Base-by-base conservation (phyloP, 805 yeast species). In the Lachancea cidri region DNA sequence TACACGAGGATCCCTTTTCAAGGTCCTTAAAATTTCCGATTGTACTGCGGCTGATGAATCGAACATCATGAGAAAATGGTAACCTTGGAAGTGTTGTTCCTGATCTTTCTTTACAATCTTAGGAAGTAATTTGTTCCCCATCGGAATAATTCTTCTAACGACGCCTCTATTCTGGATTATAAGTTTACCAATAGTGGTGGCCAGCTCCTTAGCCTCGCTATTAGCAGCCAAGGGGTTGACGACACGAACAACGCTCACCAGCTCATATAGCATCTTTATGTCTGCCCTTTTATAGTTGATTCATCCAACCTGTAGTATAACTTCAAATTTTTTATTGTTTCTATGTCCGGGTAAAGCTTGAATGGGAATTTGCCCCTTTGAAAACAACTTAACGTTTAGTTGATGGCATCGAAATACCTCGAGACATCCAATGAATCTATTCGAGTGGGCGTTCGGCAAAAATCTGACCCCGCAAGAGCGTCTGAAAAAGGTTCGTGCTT, bases 401-500 rank as follows among this genome's bases (percentile, higher is more conserved):
- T n/a, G n/a, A n/a, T n/a, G n/a, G 17, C 8, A 15, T 8, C 20
- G 22, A 16, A 14, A 33, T 14, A 33, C 8, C 8, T 15, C 8
- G 22, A 14, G 20, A 13, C n/a, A 33, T 29, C 39, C 18, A 13
- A 79, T 79, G 84, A 76, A 77, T 53, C 59, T 83, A 53, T 76
- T 93, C 50, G 95, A 89, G 57, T 93, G 98, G 98, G 87, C 86
- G 19, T 93, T 93, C 67, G 98, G 98, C 7, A 86, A 87, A 72
- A 77, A 83, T 59, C 68, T 84, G 48, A 87, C 98, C 36, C 98
- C 98, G 8, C 97, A 89, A 60, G 98, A 93, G 66, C 76, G 88
- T 62, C 76, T 93, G 60, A 79, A 97, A 48, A 91, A 80, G 55
- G 75, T 70, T 55, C 40, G 71, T 57, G 8, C 18, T 9, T 22